Conservation (phyloP, 768 basidiomycete species). For the Russula olivacea region DNA sequence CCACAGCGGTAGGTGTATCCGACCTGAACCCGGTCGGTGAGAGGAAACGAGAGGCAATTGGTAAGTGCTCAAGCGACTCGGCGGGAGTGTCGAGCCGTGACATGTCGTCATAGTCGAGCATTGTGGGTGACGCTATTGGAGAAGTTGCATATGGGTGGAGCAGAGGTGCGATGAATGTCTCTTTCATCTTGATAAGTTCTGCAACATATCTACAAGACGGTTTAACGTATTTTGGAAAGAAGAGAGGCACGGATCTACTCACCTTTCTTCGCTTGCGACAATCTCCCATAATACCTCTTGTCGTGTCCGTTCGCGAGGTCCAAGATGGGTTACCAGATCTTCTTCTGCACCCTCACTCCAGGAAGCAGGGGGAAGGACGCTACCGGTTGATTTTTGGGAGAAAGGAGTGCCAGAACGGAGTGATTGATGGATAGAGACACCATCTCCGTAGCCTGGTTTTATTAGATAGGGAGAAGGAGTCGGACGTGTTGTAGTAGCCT, state of each 20-base stretch:
- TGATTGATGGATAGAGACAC: slow-evolving; percentile 52
- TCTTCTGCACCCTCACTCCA: slow-evolving; percentile 96
- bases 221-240: not conserved
- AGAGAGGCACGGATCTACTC: slow-evolving; percentile 30
- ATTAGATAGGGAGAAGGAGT: slow-evolving; percentile 56
- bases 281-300: slow-evolving; percentile 98
- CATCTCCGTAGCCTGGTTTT: slow-evolving; percentile 39
- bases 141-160: slow-evolving; percentile 77
- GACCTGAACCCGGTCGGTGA: slow-evolving; percentile 49
- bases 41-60: slow-evolving; percentile 91
- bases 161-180: slow-evolving; percentile 85
- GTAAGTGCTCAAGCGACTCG: slow-evolving; percentile 69
- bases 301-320: slow-evolving; percentile 88
- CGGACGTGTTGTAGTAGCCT: slow-evolving; percentile 57
- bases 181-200: slow-evolving; percentile 87
- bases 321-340: slow-evolving; percentile 87
- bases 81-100: slow-evolving; percentile 53
- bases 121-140: slow-evolving; percentile 50
- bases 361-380: slow-evolving; percentile 69
- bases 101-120: slow-evolving; percentile 65
- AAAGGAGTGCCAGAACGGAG: slow-evolving; percentile 78
- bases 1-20: slow-evolving; percentile 38
- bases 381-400: slow-evolving; percentile 64
- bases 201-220: slow-evolving; percentile 68
- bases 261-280: slow-evolving; percentile 93